Evolutionary conservation across 2,329 filamentous ascomycete species (phyloP), one percentile per base, ranked within the genome.

Genomic region (Colletotrichum camelliae): DNA sequence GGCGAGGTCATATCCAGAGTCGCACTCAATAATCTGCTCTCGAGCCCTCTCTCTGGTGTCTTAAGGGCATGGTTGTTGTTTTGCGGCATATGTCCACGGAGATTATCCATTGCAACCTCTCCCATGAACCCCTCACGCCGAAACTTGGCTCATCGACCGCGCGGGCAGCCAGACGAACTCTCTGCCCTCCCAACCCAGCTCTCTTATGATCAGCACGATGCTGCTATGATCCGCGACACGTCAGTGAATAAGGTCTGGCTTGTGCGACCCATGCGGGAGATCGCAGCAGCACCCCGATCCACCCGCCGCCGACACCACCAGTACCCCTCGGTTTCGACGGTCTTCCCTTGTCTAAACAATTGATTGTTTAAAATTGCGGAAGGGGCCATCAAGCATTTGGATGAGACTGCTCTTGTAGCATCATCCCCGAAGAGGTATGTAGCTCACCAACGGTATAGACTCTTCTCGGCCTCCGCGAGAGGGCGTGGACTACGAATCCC

Each of bases 181-280:
- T 21, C 43, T 29, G 52, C 24, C 27, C 62, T 67, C 71, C 57
- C 18, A 24, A 4, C 43, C 35, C 24, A 5, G 27, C 37, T 27
- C 37, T 70, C 24, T 52, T 62, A 62, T 60, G 64, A 65, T 74
- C 62, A 52, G 27, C 57, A 16, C 29, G 55, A 39, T 73, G 27
- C 16, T 55, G 39, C 43, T 61, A 43, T 65, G 74, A 68, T 74
- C 74, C 70, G 70, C 70, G 18, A 69, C 58, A 69, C 58, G 58
- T 68, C 64, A 60, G 21, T 37, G 74, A 76, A 73, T 74, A 76
- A 76, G 74, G 74, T 73, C 74, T 74, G 74, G 74, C 70, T 68
- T 76, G 74, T 76, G 74, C 74, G 64, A 55, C 74, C 74, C 74
- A 73, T 76, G 74, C 48, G 27, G 70, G 65, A 74, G 74, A 76